phyloP scores from a whole-genome alignment of 2,329 filamentous ascomycete genomes.

The Neonectria hederae region DNA sequence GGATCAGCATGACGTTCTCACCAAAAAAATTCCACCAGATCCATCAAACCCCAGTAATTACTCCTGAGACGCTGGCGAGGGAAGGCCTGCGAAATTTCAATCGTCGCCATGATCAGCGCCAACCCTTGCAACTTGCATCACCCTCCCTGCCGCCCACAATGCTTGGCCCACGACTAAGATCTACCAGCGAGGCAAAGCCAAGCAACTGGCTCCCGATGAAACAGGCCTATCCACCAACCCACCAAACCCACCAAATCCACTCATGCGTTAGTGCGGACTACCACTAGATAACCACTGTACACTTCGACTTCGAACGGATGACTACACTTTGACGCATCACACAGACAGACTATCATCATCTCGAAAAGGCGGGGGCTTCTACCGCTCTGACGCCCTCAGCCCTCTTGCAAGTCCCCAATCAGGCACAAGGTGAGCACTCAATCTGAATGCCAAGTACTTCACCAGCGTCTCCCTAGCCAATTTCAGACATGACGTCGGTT shows the following conservation, averaged over 20 bases:
- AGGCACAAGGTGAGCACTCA: constrained; percentile 5
- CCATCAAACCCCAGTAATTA: background rate
- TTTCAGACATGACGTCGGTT: constrained; percentile 10
- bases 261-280: background rate
- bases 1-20: background rate
- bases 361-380: background rate
- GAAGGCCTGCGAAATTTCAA: constrained; percentile 41
- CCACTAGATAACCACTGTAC: background rate
- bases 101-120: constrained; percentile 39
- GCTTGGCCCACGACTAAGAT: constrained; percentile 28
- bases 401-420: background rate
- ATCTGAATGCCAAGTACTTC: constrained; percentile 14
- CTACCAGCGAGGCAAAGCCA: constrained; percentile 26
- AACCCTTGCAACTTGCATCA: constrained; percentile 7
- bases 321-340: background rate
- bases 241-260: background rate
- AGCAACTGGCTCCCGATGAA: constrained; percentile 27
- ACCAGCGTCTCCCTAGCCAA: background rate
- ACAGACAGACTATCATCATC: background rate
- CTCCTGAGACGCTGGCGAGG: constrained; percentile 19
- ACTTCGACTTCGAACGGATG: background rate
- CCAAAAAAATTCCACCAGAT: background rate
- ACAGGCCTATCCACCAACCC: constrained; percentile 12
- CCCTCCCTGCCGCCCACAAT: constrained; percentile 11
- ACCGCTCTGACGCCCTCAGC: background rate